Conservation (phyloP, 257 asterid genomes). For the Rauvolfia tetraphylla region DNA sequence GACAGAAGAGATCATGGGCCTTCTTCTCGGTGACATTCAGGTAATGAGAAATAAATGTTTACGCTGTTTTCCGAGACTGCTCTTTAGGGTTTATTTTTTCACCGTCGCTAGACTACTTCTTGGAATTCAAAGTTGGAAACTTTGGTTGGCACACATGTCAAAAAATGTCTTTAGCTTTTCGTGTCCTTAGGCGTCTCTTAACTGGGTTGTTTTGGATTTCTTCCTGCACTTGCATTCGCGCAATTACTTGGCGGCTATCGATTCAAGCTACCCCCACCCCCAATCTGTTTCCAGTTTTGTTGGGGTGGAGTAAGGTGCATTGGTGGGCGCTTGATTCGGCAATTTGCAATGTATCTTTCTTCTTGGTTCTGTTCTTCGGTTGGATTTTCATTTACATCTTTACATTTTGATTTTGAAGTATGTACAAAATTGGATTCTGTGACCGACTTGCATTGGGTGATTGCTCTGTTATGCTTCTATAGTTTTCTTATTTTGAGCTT, state of each 20-base stretch:
- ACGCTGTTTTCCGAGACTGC: neutral
- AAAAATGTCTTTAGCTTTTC: neutral
- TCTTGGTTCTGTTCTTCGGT: neutral
- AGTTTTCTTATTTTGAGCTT: neutral
- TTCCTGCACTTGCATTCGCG: neutral
- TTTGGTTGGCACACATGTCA: conserved; percentile 1
- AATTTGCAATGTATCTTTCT: neutral
- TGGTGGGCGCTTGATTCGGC: neutral
- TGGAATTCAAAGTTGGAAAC: conserved; percentile 10
- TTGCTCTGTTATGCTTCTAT: neutral
- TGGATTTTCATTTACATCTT: neutral
- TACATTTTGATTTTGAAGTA: neutral
- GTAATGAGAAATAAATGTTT: conserved; percentile 26
- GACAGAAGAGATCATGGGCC: conserved; percentile 99
- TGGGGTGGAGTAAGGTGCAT: neutral
- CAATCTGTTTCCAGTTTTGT: neutral
- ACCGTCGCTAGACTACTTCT: neutral
- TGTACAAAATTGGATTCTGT: neutral
- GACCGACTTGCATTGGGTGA: neutral
- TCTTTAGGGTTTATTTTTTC: conserved; percentile 14
- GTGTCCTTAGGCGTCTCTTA: neutral
- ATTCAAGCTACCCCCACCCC: neutral
- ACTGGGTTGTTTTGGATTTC: neutral
- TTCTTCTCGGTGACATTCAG: conserved; percentile 96
- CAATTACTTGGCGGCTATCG: neutral